A percentile compares a stretch with the other conserved stretches of the same genome.
These are phyloP conservation scores for Mitragyna speciosa DNA, from an alignment of 257 asterid genomes.

Conservation along the genomic window DNA sequence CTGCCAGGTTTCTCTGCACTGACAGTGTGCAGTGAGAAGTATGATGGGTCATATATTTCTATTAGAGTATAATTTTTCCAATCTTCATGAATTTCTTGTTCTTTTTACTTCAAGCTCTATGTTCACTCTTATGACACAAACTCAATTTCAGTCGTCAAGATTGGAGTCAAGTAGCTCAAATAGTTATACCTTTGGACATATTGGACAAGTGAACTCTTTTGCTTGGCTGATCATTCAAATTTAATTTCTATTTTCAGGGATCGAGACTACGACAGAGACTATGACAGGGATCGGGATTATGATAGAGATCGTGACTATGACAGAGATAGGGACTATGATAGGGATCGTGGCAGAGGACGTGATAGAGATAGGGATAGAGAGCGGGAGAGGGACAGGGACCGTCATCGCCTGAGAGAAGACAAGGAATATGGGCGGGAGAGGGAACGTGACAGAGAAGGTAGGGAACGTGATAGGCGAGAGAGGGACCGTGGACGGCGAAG, in stretches of 20 bases:
- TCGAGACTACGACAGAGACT: conserved; percentile 39
- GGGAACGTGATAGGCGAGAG: conserved; percentile 72
- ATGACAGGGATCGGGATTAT: conserved; percentile 57
- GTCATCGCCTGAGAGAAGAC: conserved; percentile 69
- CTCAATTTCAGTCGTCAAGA: neutral
- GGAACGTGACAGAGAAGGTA: conserved; percentile 57
- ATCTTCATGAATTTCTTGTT: neutral
- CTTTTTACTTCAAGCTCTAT: neutral
- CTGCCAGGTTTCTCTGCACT: conserved; percentile 99
- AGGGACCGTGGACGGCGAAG: conserved; percentile 72
- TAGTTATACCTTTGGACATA: neutral
- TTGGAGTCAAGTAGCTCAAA: neutral
- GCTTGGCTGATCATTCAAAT: neutral
- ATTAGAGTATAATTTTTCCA: neutral
- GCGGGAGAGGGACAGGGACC: conserved; percentile 60
- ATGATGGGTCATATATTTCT: conserved; percentile 74
- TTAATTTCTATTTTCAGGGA: conserved; percentile 30
- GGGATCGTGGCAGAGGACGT: conserved; percentile 45
- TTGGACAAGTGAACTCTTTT: neutral
- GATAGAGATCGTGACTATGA: conserved; percentile 67
- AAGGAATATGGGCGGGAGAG: conserved; percentile 74
- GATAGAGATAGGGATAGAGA: conserved; percentile 49
- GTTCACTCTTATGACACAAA: neutral
- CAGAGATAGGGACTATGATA: conserved; percentile 47
- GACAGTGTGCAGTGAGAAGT: conserved; percentile 99